Percentiles rank a stretch among this genome's conserved stretches.
phyloP scores from a whole-genome alignment of 495 filamentous ascomycete species.

The Elasticomyces elasticus region DNA sequence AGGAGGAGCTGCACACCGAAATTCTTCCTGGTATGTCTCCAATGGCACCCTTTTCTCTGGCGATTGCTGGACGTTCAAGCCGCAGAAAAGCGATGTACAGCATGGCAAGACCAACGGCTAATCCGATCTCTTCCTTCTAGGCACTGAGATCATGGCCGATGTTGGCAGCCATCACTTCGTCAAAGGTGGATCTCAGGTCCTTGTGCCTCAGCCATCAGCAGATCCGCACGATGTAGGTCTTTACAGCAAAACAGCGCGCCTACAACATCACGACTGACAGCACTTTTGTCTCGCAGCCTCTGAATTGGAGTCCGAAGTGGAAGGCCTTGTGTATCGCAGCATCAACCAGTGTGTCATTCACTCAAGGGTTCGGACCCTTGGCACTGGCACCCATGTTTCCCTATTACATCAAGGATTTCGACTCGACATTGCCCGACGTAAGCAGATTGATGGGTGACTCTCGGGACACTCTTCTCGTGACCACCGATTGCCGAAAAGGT shows the following conservation, averaged over 20 bases:
- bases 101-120: too few relatives aligned
- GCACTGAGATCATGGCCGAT: conserved; percentile 54
- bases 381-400: conserved; percentile 50
- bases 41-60: too few relatives aligned
- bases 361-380: conserved; percentile 50
- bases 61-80: too few relatives aligned
- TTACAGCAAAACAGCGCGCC: neutral
- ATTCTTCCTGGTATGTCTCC: too few relatives aligned
- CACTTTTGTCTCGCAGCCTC: neutral
- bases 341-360: conserved; percentile 43
- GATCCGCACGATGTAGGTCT: conserved; percentile 34
- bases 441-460: too few relatives aligned
- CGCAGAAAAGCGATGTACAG: too few relatives aligned
- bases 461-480: too few relatives aligned
- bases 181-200: conserved; percentile 39
- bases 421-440: conserved; percentile 42
- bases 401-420: conserved; percentile 45
- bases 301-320: conserved; percentile 30
- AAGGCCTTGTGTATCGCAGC: conserved; percentile 33
- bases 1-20: conserved; percentile 40
- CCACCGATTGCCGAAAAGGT: too few relatives aligned
- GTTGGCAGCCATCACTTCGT: conserved; percentile 37
- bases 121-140: conserved; percentile 53
- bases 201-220: conserved; percentile 46
- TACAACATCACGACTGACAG: neutral